Evolutionary conservation across 495 filamentous ascomycete genomes (phyloP).

Genomic region (Amphirosellinia nigrospora): DNA sequence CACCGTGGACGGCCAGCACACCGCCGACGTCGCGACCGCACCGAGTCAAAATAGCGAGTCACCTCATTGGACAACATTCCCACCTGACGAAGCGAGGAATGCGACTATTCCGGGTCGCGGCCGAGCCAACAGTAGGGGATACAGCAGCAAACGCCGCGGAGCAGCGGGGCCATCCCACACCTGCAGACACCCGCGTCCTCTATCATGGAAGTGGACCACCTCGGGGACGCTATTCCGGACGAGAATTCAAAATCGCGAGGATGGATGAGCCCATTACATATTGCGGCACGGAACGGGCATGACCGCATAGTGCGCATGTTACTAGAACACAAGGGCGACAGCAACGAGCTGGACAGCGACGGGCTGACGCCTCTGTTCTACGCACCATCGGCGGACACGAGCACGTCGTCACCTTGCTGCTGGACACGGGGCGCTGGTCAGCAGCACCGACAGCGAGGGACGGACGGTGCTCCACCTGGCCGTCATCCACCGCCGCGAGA

Average conservation of each 20-base stretch:
- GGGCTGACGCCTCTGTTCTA: constrained; percentile 36
- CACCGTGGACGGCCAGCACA: no score
- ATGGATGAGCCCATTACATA: constrained; percentile 28
- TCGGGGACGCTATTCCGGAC: no score
- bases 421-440: constrained; percentile 30
- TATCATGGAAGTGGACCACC: no score
- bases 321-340: constrained; percentile 31
- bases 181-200: no score
- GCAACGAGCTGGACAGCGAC: constrained; percentile 38
- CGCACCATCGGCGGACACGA: constrained; percentile 29
- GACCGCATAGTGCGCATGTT: constrained; percentile 29
- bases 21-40: no score
- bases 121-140: no score
- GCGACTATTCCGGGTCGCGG: no score
- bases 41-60: no score
- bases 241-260: neutral
- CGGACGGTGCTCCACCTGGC: constrained; percentile 4
- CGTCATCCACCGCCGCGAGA: neutral
- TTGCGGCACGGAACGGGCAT: constrained; percentile 36
- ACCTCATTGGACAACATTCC: no score
- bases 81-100: no score
- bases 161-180: no score
- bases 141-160: no score
- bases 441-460: neutral
- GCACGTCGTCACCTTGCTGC: constrained; percentile 23